Evolutionary conservation across 2,329 filamentous ascomycete species (phyloP).

Genomic region (Furcasterigmium furcatum): DNA sequence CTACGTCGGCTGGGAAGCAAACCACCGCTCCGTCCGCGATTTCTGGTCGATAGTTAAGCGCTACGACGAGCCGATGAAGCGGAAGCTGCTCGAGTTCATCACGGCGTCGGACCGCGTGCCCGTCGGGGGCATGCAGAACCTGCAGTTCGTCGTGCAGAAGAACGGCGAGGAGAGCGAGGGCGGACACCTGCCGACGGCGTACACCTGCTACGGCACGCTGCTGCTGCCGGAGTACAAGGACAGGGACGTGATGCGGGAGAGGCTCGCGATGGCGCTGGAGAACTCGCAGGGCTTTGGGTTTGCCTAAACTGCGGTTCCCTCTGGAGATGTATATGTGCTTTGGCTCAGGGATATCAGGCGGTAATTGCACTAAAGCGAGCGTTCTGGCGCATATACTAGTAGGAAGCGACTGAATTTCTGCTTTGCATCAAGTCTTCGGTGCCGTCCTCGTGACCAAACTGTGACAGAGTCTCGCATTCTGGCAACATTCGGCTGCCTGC

Average conservation of each 20-base stretch:
- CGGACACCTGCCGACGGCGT: conserved; percentile 73
- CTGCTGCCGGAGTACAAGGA: conserved; percentile 79
- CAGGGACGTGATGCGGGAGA: conserved; percentile 66
- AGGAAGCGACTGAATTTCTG: background rate
- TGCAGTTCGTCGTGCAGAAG: conserved; percentile 80
- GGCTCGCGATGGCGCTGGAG: conserved; percentile 80
- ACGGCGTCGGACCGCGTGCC: conserved; percentile 90
- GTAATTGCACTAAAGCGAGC: no score
- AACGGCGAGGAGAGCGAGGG: conserved; percentile 58
- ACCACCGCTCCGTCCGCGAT: conserved; percentile 65
- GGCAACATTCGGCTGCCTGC: no score
- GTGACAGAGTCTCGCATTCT: no score
- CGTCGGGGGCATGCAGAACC: conserved; percentile 76
- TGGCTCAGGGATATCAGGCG: no score
- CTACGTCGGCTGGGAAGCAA: conserved; percentile 78
- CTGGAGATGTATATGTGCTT: no score
- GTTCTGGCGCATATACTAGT: background rate
- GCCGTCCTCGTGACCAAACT: no score
- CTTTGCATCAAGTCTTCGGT: no score
- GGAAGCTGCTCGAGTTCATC: conserved; percentile 84
- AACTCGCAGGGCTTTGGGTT: conserved; percentile 89
- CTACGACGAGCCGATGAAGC: conserved; percentile 67
- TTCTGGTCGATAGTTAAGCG: conserved; percentile 81
- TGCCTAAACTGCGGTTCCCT: no score
- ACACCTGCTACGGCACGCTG: conserved; percentile 90